Evolutionary conservation across 305 asterid species (phyloP), one percentile per base, ranked within the genome.

Genomic region (Solanum hybrid): DNA sequence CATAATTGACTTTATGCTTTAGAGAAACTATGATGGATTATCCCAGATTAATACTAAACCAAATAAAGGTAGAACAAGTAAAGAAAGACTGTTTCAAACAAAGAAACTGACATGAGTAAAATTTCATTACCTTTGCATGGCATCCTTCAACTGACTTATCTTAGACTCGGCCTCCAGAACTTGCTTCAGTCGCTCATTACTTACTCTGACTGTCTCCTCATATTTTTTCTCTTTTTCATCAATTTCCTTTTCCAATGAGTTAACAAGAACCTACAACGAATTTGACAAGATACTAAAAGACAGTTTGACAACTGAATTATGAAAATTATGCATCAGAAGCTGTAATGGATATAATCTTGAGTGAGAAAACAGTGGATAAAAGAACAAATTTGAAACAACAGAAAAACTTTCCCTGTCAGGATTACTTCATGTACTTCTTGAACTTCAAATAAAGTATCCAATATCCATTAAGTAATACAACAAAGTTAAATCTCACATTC

Each of bases 161-260:
- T 92, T 93, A 66, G 96, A 91, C 92, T 97, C 98, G 38, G 99
- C 96, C 89, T 96, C 98, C 92, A 89, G 80, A 51, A 94, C 93
- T 92, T 94, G 98, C 92, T 93, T 94, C 90, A 95, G 90, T 69
- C 97, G 92, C 75, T 95, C 96, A 92, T 93, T 94, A 87, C 97
- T 92, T 87, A 92, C 93, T 88, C 90, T 95, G 92, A 91, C 92
- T 26, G 94, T 88, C 88, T 96, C 98, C 92, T 94, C 95, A 19
- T 91, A 94, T 91, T 94, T 95, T 91, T 93, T 96, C 91, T 94
- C 98, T 12, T 92, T 96, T 90, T 95, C 98, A 88, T 93, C 94
- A 89, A 97, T 93, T 93, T 91, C 92, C 91, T 93, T 90, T 92
- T 97, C 96, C 93, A 95, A 93, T 76, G 97, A 95, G 88, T 89